Evolutionary conservation across 2,329 filamentous ascomycete species (phyloP).

Genomic region (Pseudogymnoascus sp.): DNA sequence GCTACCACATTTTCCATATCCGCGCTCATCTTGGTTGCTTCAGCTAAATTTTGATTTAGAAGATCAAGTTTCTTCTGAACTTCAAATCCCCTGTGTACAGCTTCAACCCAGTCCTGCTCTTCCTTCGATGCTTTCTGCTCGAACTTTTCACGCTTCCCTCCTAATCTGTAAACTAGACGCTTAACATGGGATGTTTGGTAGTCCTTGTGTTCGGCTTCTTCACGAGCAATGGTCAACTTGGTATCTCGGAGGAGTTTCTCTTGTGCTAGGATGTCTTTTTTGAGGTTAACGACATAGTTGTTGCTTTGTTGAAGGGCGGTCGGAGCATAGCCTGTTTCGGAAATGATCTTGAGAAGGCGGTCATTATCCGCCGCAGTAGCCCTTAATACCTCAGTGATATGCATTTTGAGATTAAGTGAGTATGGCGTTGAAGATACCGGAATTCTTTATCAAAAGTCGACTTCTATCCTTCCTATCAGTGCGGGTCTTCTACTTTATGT

Average conservation of each 20-base stretch:
- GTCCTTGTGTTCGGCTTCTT: conserved; percentile 43
- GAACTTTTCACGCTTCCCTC: conserved; percentile 42
- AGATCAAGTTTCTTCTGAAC: conserved; percentile 35
- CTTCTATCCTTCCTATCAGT: not conserved
- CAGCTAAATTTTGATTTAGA: conserved; percentile 32
- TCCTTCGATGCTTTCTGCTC: conserved; percentile 42
- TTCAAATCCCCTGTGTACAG: conserved; percentile 39
- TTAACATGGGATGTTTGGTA: conserved; percentile 45
- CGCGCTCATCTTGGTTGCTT: conserved; percentile 31
- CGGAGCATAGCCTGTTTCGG: conserved; percentile 41
- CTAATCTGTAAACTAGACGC: conserved; percentile 43
- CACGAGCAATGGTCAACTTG: conserved; percentile 34
- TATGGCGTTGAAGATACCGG: not conserved
- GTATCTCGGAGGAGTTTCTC: conserved; percentile 33
- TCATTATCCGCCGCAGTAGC: conserved; percentile 33
- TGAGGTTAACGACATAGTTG: conserved; percentile 38
- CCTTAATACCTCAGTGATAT: conserved; percentile 28
- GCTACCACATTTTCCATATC: conserved; percentile 31
- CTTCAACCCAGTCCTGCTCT: conserved; percentile 47
- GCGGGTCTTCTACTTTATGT: not conserved
- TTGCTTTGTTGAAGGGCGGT: conserved; percentile 38
- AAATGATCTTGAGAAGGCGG: conserved; percentile 38
- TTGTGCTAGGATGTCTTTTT: conserved; percentile 31
- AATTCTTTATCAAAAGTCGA: not conserved
- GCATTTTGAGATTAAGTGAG: not conserved